Base-by-base conservation (phyloP, 371 early-diverging fungal species). In the Lichtheimia ornata region DNA sequence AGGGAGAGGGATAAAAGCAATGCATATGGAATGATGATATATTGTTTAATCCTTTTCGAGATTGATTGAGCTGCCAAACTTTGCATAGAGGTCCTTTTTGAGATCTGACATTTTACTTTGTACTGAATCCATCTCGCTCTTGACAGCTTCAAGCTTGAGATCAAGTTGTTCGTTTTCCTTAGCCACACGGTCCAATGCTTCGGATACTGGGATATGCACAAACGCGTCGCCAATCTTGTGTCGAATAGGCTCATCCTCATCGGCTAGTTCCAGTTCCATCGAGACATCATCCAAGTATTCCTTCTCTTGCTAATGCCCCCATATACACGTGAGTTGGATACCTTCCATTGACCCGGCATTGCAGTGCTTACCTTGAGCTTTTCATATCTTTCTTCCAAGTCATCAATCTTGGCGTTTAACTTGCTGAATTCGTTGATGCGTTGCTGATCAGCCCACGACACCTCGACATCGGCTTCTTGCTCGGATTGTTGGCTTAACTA, bases 31-130 rank as follows among this genome's bases (percentile, higher is more conserved):
- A 22, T 22, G 22, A 22, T 22, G 22, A 50, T 35, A 53, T 15
- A n/a, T 30, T 59, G 2, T 57, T 65, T 77, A 91, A 63, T 88
- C 87, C 69, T 88, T 92, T 77, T 97, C 97, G 35, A 97, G 81
- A 71, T 97, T 96, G 74, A 97, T 97, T 24, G 91, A 88, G 45
- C 86, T 92, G 30, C 97, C 97, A 76, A 98, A 98, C 69, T 94
- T 94, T 40, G 84, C 91, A 64, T 98, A 97, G 50, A 98, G 82
- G 5, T 72, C 67, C 58, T 83, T 90, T 76, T 97, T 97, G 50
- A 98, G 86, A 52, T 78, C 85, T 2, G 81, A 85, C 96, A 98
- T 94, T 67, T 94, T 82, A 5, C 72, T 76, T 43, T 83, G 71
- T 35, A 92, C 81, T 6, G 73, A 64, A 27, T 88, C 86, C 67